Conservation (phyloP, 1,284 basidiomycete species). For the Ustilago hordei region DNA sequence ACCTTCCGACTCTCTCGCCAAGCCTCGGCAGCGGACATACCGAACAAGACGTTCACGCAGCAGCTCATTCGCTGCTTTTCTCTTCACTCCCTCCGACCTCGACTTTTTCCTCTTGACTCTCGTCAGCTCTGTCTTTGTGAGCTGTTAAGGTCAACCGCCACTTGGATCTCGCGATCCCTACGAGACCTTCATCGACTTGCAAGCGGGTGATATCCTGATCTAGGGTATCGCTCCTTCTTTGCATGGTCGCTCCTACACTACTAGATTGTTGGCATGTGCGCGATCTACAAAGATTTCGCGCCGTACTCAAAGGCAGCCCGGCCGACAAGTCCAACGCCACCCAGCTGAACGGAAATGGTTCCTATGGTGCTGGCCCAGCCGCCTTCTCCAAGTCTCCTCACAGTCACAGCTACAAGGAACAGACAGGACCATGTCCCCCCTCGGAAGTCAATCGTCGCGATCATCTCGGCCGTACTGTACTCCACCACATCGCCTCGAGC, state of each 20-base stretch:
- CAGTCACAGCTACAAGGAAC: slow-evolving; percentile 42
- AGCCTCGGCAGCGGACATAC: not conserved
- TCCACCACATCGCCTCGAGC: slow-evolving; percentile 83
- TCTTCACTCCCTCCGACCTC: not conserved
- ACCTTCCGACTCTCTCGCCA: not conserved
- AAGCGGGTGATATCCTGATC: slow-evolving; percentile 48
- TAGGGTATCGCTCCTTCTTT: slow-evolving; percentile 47
- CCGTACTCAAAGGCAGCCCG: slow-evolving; percentile 59
- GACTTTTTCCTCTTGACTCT: slow-evolving; percentile 2
- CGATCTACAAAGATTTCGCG: slow-evolving; percentile 63
- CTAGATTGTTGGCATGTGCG: slow-evolving; percentile 66
- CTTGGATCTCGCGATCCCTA: slow-evolving; percentile 34
- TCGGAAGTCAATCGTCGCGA: slow-evolving; percentile 81
- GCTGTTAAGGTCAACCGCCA: slow-evolving; percentile 29
- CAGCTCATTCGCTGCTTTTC: not conserved
- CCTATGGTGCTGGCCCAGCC: slow-evolving; percentile 15
- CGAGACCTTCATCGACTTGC: slow-evolving; percentile 34
- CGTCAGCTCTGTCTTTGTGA: slow-evolving; percentile 13
- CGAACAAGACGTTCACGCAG: not conserved
- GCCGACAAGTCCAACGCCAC: slow-evolving; percentile 37
- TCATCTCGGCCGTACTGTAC: slow-evolving; percentile 79
- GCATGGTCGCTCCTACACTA: slow-evolving; percentile 61
- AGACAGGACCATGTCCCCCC: slow-evolving; percentile 59
- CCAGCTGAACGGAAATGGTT: slow-evolving; percentile 23
- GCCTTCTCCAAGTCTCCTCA: slow-evolving; percentile 46